Conservation (phyloP, 208 protist species). For the Leishmania tarentolae region DNA sequence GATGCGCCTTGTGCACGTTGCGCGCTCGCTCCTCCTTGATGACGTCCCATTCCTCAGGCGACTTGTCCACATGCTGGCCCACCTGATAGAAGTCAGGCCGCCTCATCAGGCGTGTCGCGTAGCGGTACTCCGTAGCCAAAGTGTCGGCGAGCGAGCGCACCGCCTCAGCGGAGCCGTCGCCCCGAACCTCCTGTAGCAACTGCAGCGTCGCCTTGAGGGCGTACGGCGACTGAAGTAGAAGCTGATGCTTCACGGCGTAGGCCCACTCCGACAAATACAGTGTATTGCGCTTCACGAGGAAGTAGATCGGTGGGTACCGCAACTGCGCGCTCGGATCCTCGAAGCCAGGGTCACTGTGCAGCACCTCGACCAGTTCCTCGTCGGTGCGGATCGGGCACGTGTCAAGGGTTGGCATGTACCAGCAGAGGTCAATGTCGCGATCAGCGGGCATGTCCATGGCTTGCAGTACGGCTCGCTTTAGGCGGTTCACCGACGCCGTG, state of each 20-base stretch:
- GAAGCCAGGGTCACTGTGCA: conserved; percentile 82
- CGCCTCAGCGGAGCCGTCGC: conserved; percentile 67
- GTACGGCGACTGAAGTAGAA: conserved; percentile 87
- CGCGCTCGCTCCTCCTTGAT: conserved; percentile 56
- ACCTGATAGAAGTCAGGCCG: conserved; percentile 84
- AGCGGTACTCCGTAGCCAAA: conserved; percentile 76
- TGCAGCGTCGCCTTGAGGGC: conserved; percentile 77
- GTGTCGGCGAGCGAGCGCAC: conserved; percentile 71
- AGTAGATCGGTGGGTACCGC: conserved; percentile 88
- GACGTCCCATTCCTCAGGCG: conserved; percentile 61
- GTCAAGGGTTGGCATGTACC: conserved; percentile 89
- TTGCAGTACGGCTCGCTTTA: conserved; percentile 44
- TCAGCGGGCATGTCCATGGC: conserved; percentile 64
- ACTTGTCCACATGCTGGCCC: conserved; percentile 77
- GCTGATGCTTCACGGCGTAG: conserved; percentile 88
- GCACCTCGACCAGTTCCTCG: conserved; percentile 71
- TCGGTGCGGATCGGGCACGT: conserved; percentile 77
- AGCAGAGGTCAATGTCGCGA: conserved; percentile 76
- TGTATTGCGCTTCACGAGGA: conserved; percentile 79
- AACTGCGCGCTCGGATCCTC: conserved; percentile 70
- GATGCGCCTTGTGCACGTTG: conserved; percentile 71
- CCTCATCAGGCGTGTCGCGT: conserved; percentile 59
- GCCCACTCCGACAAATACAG: conserved; percentile 90
- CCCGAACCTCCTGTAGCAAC: conserved; percentile 82
- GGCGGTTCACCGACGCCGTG: conserved; percentile 38